A percentile compares a stretch with the other conserved stretches of the same genome.
phyloP scores from a whole-genome alignment of 805 yeast genomes.

The Wickerhamiella vanderwaltii region DNA sequence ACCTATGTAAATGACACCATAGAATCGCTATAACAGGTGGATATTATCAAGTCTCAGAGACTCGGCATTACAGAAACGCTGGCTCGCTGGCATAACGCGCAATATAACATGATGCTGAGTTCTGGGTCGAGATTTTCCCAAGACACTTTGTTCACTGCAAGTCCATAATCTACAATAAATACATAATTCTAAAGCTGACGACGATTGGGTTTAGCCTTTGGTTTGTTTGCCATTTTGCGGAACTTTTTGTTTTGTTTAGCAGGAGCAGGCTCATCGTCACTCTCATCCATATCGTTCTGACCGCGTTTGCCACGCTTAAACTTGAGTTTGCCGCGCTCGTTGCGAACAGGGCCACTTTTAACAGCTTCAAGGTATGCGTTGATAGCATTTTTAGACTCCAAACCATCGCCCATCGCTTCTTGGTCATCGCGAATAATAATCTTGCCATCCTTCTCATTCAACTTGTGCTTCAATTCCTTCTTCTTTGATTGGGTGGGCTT shows the following conservation, averaged over 20 bases:
- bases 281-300: conserved; percentile 42
- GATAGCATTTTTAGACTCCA: conserved; percentile 41
- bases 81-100: no score
- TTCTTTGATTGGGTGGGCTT: conserved; percentile 51
- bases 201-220: conserved; percentile 8
- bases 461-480: conserved; percentile 24
- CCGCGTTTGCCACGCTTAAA: conserved; percentile 55
- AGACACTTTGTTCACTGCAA: no score
- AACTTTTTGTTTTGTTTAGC: conserved; percentile 1
- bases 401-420: conserved; percentile 22
- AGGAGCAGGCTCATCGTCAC: conserved; percentile 28
- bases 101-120: no score
- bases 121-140: no score
- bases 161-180: no score
- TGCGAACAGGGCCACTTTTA: conserved; percentile 83
- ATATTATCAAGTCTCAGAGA: no score
- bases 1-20: no score
- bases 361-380: conserved; percentile 93
- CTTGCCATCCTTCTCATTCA: conserved; percentile 48
- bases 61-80: no score
- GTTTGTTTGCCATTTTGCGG: conserved; percentile 8
- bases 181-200: conserved; percentile 4
- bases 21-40: no score
- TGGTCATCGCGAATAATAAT: conserved; percentile 47
- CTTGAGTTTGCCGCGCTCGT: conserved; percentile 83